These are phyloP conservation scores for Botrytis paeoniae DNA, from an alignment of 2,329 filamentous ascomycete species.

Conservation along the genomic window DNA sequence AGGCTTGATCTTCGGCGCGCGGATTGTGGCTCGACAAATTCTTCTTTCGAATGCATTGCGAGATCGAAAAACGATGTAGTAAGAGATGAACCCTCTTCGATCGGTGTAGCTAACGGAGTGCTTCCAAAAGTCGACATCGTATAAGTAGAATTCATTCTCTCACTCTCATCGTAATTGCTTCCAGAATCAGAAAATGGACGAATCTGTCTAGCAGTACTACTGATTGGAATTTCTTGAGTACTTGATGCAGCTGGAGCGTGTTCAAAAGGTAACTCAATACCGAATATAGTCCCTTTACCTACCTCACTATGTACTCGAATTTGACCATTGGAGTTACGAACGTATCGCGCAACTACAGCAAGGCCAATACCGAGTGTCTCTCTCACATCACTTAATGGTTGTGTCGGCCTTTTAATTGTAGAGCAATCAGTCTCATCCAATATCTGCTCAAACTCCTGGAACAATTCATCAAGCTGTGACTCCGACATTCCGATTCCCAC, in stretches of 20 bases:
- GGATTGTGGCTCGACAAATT: neutral
- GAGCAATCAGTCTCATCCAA: conserved; percentile 44
- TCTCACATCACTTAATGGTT: conserved; percentile 6
- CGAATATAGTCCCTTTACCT: conserved; percentile 29
- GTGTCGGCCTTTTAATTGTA: neutral
- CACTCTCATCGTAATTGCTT: neutral
- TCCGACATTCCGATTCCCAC: conserved; percentile 28
- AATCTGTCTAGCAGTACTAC: neutral
- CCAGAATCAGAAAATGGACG: neutral
- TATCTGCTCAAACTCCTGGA: conserved; percentile 59
- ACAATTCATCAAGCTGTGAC: conserved; percentile 52
- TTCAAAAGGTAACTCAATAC: conserved; percentile 29
- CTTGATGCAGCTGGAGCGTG: conserved; percentile 15
- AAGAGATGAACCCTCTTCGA: conserved; percentile 1
- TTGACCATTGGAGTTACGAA: conserved; percentile 28
- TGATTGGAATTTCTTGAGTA: neutral
- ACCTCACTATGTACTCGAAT: conserved; percentile 26
- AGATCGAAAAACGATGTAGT: conserved; percentile 12
- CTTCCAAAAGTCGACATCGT: neutral
- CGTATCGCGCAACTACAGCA: conserved; percentile 30
- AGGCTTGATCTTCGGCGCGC: neutral
- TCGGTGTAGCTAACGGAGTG: conserved; percentile 6
- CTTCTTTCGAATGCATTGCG: neutral
- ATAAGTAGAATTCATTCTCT: conserved; percentile 4
- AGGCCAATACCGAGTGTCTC: conserved; percentile 29